A percentile compares a stretch with the other conserved stretches of the same genome.
phyloP scores from a whole-genome alignment of 2,329 filamentous ascomycete genomes.

The Colletotrichum somersetense region DNA sequence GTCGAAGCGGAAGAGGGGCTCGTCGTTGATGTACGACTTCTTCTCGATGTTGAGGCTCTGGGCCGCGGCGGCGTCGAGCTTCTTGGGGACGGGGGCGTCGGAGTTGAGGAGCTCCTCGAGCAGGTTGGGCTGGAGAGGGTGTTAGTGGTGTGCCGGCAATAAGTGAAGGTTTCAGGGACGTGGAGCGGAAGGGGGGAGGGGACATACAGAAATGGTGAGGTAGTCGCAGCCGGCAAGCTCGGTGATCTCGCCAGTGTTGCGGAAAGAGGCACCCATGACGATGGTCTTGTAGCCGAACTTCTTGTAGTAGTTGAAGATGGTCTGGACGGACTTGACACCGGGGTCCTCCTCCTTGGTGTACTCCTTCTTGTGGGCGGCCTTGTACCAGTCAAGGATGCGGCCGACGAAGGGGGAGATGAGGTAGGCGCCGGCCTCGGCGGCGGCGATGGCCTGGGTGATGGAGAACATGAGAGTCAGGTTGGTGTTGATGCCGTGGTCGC shows the following conservation, averaged over 20 bases:
- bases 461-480: constrained; percentile 99
- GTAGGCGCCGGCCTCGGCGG: constrained; percentile 94
- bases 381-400: constrained; percentile 99
- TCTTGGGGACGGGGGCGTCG: constrained; percentile 84
- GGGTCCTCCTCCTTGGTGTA: constrained; percentile 93
- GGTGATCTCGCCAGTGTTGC: constrained; percentile 95
- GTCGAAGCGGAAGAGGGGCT: constrained; percentile 94
- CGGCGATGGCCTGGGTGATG: constrained; percentile 91
- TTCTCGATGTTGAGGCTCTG: constrained; percentile 81
- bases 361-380: constrained; percentile 94
- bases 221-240: constrained; percentile 99
- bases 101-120: constrained; percentile 96
- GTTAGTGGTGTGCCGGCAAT: constrained; percentile 7
- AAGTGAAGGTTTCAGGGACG: background rate
- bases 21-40: constrained; percentile 91
- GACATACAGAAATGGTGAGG: constrained; percentile 91
- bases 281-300: constrained; percentile 99
- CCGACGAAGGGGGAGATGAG: constrained; percentile 99
- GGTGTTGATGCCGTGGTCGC: constrained; percentile 95
- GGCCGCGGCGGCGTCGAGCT: constrained; percentile 82
- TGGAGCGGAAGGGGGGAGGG: too few species aligned
- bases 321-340: constrained; percentile 92
- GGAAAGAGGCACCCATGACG: constrained; percentile 99
- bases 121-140: constrained; percentile 78
- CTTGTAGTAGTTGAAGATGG: constrained; percentile 99